Evolutionary conservation across 306 rosid genomes (phyloP).

Genomic region (Inga oerstediana): DNA sequence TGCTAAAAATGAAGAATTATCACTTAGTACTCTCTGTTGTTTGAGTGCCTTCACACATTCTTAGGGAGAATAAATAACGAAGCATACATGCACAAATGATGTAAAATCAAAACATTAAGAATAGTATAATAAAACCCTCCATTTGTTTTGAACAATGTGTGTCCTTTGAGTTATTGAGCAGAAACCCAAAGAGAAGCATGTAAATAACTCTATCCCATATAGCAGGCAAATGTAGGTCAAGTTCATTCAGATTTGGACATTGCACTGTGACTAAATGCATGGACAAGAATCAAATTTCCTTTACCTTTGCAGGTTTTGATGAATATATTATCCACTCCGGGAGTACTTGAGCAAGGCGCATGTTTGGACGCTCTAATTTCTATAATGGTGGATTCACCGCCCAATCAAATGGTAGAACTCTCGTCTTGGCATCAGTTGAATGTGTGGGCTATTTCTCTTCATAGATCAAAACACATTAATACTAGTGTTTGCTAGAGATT

Average conservation of each 20-base stretch:
- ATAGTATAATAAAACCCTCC: slow-evolving; percentile 1
- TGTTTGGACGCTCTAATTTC: slow-evolving; percentile 89
- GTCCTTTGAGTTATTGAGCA: not conserved
- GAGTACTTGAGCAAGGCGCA: slow-evolving; percentile 84
- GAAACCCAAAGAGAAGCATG: slow-evolving; percentile 14
- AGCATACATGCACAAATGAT: not conserved
- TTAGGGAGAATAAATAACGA: not conserved
- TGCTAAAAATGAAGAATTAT: too few species aligned
- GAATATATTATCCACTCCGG: slow-evolving; percentile 77
- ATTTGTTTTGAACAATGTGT: not conserved
- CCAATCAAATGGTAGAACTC: slow-evolving; percentile 80
- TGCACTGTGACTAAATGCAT: slow-evolving; percentile 8
- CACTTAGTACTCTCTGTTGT: too few species aligned
- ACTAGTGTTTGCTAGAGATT: not conserved
- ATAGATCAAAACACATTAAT: not conserved
- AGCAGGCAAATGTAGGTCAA: slow-evolving; percentile 9
- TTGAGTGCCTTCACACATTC: too few species aligned
- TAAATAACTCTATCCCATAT: slow-evolving; percentile 7
- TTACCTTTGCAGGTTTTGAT: slow-evolving; percentile 69
- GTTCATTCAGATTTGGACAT: slow-evolving; percentile 4
- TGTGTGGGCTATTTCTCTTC: not conserved
- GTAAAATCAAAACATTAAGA: not conserved
- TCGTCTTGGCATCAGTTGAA: slow-evolving; percentile 3
- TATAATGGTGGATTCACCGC: slow-evolving; percentile 85
- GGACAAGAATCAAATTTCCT: slow-evolving; percentile 3